Conservation (phyloP, 1,284 basidiomycete species). For the Cutaneotrichosporon sp. region DNA sequence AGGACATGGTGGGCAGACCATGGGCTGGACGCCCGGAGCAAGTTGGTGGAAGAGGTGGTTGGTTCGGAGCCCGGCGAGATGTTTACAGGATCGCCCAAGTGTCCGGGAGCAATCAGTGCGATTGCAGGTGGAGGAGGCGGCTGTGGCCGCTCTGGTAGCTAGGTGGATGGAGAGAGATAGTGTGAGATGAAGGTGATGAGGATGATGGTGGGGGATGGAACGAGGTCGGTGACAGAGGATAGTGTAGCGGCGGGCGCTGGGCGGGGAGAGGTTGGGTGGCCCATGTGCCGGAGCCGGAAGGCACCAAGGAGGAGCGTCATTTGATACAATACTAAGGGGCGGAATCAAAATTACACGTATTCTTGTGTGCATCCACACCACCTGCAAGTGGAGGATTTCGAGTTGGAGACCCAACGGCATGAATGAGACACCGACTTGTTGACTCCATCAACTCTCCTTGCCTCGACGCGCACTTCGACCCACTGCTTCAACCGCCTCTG, state of each 20-base stretch:
- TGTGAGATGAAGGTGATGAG: background rate
- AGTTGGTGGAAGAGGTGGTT: background rate
- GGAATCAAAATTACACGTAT: conserved; percentile 3
- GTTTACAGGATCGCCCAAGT: background rate
- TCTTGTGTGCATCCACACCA: background rate
- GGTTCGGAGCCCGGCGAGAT: background rate
- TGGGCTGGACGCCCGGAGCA: conserved; percentile 10
- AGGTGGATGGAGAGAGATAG: background rate
- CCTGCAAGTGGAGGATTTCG: conserved; percentile 6
- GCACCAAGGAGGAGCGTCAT: too few species aligned
- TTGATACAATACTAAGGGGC: too few species aligned
- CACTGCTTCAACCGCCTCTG: background rate
- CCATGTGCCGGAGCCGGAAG: too few species aligned
- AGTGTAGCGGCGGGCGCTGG: background rate
- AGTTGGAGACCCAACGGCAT: background rate
- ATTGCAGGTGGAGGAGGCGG: conserved; percentile 11
- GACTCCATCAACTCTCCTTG: background rate
- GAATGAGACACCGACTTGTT: background rate
- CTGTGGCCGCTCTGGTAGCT: background rate
- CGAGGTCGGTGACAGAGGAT: background rate
- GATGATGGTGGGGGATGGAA: background rate
- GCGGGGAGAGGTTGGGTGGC: background rate
- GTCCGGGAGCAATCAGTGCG: background rate
- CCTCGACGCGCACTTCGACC: background rate
- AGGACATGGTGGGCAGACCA: conserved; percentile 35